Conservation (phyloP, 2,329 filamentous ascomycete species). For the Chrysoporthe cubensis region DNA sequence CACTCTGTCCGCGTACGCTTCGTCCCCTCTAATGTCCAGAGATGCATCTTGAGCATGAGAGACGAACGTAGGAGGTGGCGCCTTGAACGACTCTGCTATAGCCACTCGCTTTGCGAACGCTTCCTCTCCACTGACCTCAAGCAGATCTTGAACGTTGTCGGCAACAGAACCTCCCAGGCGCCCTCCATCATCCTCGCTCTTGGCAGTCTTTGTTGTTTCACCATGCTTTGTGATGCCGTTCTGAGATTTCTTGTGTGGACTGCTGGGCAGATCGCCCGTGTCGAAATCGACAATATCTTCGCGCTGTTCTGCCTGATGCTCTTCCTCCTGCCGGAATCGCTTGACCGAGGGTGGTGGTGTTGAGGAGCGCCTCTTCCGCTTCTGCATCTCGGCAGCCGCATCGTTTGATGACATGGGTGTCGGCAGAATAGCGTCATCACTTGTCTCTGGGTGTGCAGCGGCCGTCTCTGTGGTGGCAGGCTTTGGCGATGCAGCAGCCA, state of each 20-base stretch:
- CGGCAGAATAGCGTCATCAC: slow-evolving; percentile 14
- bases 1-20: background rate
- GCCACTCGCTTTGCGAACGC: slow-evolving; percentile 8
- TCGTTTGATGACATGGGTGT: slow-evolving; percentile 38
- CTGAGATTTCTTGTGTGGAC: slow-evolving; percentile 18
- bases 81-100: slow-evolving; percentile 13
- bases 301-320: slow-evolving; percentile 27
- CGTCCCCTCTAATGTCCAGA: slow-evolving; percentile 10
- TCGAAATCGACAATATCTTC: slow-evolving; percentile 40
- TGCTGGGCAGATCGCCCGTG: slow-evolving; percentile 21
- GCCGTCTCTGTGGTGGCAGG: background rate
- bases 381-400: slow-evolving; percentile 44
- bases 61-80: background rate
- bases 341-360: slow-evolving; percentile 62
- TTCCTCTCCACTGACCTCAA: slow-evolving; percentile 10
- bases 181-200: background rate
- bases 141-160: background rate
- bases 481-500: slow-evolving; percentile 13
- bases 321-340: slow-evolving; percentile 50
- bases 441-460: slow-evolving; percentile 7
- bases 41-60: background rate
- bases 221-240: slow-evolving; percentile 13
- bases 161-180: background rate
- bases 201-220: background rate
- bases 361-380: slow-evolving; percentile 68